A percentile compares a stretch with the other conserved stretches of the same genome.
These are phyloP conservation scores for Scheffersomyces amazonensis DNA, from an alignment of 805 yeast species.

Conservation along the genomic window DNA sequence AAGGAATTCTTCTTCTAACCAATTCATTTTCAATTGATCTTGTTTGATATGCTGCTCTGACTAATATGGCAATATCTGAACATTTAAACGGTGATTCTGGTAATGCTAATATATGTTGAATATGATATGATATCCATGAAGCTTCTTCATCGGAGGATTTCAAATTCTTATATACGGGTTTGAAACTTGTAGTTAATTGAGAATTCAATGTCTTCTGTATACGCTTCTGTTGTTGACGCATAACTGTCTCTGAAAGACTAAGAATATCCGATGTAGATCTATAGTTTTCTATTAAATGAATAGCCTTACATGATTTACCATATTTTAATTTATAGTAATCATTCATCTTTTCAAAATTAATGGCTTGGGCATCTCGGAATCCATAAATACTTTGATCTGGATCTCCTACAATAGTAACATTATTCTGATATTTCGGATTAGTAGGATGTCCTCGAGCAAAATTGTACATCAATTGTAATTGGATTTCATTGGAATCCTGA, in stretches of 20 bases:
- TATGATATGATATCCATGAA: slow-evolving; percentile 52
- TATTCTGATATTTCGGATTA: slow-evolving; percentile 32
- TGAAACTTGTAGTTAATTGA: slow-evolving; percentile 38
- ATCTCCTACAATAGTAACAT: slow-evolving; percentile 89
- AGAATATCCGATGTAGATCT: slow-evolving; percentile 73
- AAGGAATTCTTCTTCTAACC: slow-evolving; percentile 55
- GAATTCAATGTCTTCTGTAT: slow-evolving; percentile 43
- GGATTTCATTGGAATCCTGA: slow-evolving; percentile 85
- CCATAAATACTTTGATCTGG: slow-evolving; percentile 95
- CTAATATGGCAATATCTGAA: slow-evolving; percentile 70
- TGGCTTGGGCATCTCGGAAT: slow-evolving; percentile 74
- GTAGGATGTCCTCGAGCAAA: slow-evolving; percentile 36
- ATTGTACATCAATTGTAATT: slow-evolving; percentile 61
- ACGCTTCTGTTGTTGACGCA: slow-evolving; percentile 60
- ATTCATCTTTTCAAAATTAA: slow-evolving; percentile 61
- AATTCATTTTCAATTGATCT: slow-evolving; percentile 64
- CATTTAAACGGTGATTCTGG: slow-evolving; percentile 43
- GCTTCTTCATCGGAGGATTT: slow-evolving; percentile 53
- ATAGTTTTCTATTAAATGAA: slow-evolving; percentile 67
- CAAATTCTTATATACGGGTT: slow-evolving; percentile 45
- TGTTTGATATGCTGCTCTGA: slow-evolving; percentile 62
- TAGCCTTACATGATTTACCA: slow-evolving; percentile 17
- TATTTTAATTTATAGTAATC: slow-evolving; percentile 27
- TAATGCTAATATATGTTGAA: slow-evolving; percentile 43
- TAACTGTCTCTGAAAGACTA: slow-evolving; percentile 58